Conservation (phyloP, 2,329 filamentous ascomycete genomes). For the Sarocladiaceae sp. region DNA sequence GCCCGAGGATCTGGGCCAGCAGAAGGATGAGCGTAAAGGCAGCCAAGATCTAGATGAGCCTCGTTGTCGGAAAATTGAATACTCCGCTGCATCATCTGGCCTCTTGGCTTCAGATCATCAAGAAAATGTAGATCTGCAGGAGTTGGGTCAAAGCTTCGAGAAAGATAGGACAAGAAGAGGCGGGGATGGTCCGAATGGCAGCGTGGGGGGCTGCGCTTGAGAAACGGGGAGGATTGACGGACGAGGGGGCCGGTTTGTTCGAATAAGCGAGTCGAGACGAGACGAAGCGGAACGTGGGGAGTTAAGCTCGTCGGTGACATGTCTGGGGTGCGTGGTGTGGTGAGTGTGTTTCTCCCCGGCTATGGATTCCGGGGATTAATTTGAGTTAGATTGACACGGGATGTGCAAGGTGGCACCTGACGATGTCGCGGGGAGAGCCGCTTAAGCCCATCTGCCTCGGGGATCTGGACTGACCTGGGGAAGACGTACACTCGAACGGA, state of each 20-base stretch:
- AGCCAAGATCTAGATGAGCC: neutral
- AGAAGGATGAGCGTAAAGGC: neutral
- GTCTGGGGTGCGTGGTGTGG: neutral
- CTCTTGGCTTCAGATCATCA: neutral
- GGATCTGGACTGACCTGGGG: no score
- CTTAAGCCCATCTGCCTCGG: no score
- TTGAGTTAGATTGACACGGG: neutral
- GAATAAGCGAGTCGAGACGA: neutral
- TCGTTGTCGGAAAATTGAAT: neutral
- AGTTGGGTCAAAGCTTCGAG: no score
- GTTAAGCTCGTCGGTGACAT: neutral
- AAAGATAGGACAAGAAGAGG: neutral
- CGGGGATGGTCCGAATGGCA: constrained; percentile 2
- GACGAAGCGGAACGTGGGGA: neutral
- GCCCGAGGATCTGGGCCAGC: neutral
- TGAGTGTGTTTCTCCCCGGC: neutral
- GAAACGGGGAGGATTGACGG: neutral
- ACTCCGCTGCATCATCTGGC: neutral
- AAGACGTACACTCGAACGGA: no score
- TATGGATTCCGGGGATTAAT: constrained; percentile 7
- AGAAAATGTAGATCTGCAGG: neutral
- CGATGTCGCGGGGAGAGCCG: neutral
- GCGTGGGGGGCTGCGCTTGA: constrained; percentile 1
- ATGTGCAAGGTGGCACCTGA: neutral
- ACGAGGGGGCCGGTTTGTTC: neutral